Evolutionary conservation across 1,139 yeast genomes (phyloP).

Genomic region (Zygosaccharomyces sapae): DNA sequence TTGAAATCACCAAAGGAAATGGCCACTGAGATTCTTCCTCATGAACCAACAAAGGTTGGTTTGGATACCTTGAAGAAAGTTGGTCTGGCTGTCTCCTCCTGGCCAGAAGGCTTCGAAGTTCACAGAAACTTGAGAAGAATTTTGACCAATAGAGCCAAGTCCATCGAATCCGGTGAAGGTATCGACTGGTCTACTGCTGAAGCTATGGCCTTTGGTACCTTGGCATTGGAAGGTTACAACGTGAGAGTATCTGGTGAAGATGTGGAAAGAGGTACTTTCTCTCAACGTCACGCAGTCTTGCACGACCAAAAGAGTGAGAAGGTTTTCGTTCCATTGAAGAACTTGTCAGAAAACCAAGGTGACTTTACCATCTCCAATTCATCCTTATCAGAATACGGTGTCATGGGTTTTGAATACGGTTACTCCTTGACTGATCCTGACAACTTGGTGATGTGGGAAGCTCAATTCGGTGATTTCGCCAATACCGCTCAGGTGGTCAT

Average conservation of each 20-base stretch:
- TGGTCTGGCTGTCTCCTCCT: conserved; percentile 73
- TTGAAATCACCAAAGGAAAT: conserved; percentile 97
- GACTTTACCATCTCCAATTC: conserved; percentile 88
- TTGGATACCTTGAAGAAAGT: conserved; percentile 67
- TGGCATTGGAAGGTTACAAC: conserved; percentile 89
- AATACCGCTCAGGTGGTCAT: conserved; percentile 97
- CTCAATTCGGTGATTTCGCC: conserved; percentile 99
- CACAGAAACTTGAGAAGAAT: conserved; percentile 97
- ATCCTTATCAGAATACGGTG: conserved; percentile 98
- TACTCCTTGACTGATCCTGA: conserved; percentile 97
- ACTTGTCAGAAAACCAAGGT: conserved; percentile 77
- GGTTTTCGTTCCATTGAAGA: conserved; percentile 78
- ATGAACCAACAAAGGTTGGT: conserved; percentile 89
- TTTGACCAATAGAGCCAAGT: conserved; percentile 77
- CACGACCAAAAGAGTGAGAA: conserved; percentile 90
- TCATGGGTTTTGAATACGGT: conserved; percentile 98
- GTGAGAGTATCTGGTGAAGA: conserved; percentile 98
- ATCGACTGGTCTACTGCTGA: conserved; percentile 99
- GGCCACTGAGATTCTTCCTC: conserved; percentile 93
- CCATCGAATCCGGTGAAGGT: conserved; percentile 85
- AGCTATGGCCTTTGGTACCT: conserved; percentile 94
- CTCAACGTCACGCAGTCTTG: conserved; percentile 98
- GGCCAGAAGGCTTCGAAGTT: conserved; percentile 85
- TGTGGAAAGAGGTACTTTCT: conserved; percentile 99
- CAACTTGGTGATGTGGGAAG: conserved; percentile 98